phyloP scores from a whole-genome alignment of 208 protist genomes.

The Herpetomonas samuelpessoai region DNA sequence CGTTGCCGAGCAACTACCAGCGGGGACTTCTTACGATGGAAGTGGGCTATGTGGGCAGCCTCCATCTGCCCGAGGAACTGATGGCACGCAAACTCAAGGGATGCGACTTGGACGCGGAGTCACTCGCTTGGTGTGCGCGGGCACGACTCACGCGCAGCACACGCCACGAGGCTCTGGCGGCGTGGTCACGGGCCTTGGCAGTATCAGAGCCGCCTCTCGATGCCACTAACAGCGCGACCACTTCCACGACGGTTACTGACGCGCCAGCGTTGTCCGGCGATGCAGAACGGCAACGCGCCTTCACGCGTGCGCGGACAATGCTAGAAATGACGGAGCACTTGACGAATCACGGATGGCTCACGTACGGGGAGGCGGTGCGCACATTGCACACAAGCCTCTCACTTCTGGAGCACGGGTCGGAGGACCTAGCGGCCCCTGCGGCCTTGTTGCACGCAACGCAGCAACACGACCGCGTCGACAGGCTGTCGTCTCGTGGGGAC shows the following conservation, averaged over 20 bases:
- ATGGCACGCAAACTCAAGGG: constrained; percentile 37
- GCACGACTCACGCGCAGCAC: constrained; percentile 29
- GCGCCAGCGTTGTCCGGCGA: too few relatives aligned
- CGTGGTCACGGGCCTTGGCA: too few relatives aligned
- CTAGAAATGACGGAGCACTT: constrained; percentile 12
- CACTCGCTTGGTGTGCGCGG: constrained; percentile 62
- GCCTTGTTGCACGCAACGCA: too few relatives aligned
- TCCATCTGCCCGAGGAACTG: constrained; percentile 29
- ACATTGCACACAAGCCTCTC: constrained; percentile 10
- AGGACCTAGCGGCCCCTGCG: too few relatives aligned
- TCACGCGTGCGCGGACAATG: neutral
- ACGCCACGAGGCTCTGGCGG: constrained; percentile 20
- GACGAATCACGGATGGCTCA: neutral
- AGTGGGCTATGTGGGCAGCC: constrained; percentile 42
- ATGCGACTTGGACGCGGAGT: constrained; percentile 55
- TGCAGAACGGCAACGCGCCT: too few relatives aligned
- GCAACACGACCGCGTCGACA: too few relatives aligned
- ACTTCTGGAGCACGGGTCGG: constrained; percentile 11
- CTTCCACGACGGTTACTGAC: too few relatives aligned
- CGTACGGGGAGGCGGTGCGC: constrained; percentile 1
- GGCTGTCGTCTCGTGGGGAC: too few relatives aligned
- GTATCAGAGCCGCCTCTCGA: too few relatives aligned
- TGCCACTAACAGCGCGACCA: too few relatives aligned
- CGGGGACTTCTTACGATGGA: constrained; percentile 46
- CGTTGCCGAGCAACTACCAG: constrained; percentile 60